Base-by-base conservation (phyloP, 2,329 filamentous ascomycete species). In the Chrysoporthe puriensis region DNA sequence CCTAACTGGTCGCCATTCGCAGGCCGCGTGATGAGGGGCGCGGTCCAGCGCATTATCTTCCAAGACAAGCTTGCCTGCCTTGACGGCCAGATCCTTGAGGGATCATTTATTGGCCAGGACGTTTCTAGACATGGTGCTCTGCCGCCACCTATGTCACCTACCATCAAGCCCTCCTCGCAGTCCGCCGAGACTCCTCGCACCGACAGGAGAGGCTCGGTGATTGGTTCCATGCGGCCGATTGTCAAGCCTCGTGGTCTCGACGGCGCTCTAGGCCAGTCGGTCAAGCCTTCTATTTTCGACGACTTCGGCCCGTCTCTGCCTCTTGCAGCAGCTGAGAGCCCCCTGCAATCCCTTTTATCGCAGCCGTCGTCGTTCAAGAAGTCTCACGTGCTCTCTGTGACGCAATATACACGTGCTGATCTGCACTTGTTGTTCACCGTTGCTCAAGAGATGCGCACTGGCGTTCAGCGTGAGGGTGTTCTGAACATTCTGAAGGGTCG, bases 401-500 rank as follows among this genome's bases (percentile, higher is more conserved):
- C 91, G 76, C 91, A 97, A 77, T 97, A 97, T 83, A 90, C 85
- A 61, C 91, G 94, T 59, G 86, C 91, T 21, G 95, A 99, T 75
- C 86, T 99, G 62, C 96, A 98, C 79, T 82, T 96, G 70, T 88
- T 99, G 61, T 98, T 99, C 85, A 97, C 95, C 8, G 92, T 99
- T 62, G 96, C 96, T 1, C 93, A 97, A 79, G 96, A 99, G 82
- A 98, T 99, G 94, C 92, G 95, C 42, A 87, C 97, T 21, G 94
- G 94, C 64, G 96, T 97, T 42, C 93, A 98, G 81, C 91, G 94
- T 62, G 91, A 97, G 74, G 96, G 96, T 69, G 91, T 96, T 42
- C 85, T 99, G 62, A 91, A 96, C 75, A 86, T 97, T 66, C 88
- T 99, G 70, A 92, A 91, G 74, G 94, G 94, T 40, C 90, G 92